Percentiles rank a stretch among this genome's conserved stretches.
phyloP scores from a whole-genome alignment of 1,284 basidiomycete genomes.

The Lentinus polychrous region DNA sequence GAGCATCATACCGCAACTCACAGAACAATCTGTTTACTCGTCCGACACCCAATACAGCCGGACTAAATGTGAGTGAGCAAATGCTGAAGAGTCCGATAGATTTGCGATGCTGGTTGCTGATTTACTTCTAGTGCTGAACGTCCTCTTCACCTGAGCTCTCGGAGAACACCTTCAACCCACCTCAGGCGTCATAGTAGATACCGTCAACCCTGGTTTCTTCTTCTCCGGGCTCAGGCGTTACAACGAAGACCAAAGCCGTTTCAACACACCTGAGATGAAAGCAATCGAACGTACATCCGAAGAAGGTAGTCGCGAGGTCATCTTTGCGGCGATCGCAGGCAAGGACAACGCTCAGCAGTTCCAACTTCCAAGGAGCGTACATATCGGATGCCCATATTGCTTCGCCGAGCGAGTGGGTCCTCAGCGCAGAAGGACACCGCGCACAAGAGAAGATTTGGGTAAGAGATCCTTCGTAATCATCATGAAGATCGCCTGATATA shows the following conservation, averaged over 20 bases:
- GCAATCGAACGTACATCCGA: slow-evolving; percentile 26
- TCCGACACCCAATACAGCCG: slow-evolving; percentile 23
- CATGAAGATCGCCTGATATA: neutral
- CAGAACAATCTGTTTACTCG: slow-evolving; percentile 18
- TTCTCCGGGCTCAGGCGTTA: slow-evolving; percentile 31
- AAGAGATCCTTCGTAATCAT: slow-evolving; percentile 11
- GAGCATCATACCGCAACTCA: slow-evolving; percentile 25
- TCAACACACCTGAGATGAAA: too few species aligned
- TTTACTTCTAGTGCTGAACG: slow-evolving; percentile 35
- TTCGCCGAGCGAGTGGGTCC: slow-evolving; percentile 39
- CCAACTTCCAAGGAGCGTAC: slow-evolving; percentile 33
- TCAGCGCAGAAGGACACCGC: slow-evolving; percentile 33
- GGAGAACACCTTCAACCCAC: slow-evolving; percentile 24
- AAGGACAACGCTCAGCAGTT: slow-evolving; percentile 19
- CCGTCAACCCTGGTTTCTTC: slow-evolving; percentile 44
- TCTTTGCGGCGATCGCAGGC: slow-evolving; percentile 31
- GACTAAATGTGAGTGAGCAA: slow-evolving; percentile 27
- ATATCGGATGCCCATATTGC: slow-evolving; percentile 20
- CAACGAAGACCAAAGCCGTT: slow-evolving; percentile 6
- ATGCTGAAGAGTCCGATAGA: neutral
- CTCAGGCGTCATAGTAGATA: slow-evolving; percentile 26
- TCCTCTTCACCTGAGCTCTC: slow-evolving; percentile 36
- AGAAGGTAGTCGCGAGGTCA: slow-evolving; percentile 34
- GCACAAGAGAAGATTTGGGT: slow-evolving; percentile 39
- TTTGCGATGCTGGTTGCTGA: slow-evolving; percentile 24